Evolutionary conservation across 2,329 filamentous ascomycete genomes (phyloP), one percentile per base, ranked within the genome.

Genomic region (Diaporthe vaccinii): DNA sequence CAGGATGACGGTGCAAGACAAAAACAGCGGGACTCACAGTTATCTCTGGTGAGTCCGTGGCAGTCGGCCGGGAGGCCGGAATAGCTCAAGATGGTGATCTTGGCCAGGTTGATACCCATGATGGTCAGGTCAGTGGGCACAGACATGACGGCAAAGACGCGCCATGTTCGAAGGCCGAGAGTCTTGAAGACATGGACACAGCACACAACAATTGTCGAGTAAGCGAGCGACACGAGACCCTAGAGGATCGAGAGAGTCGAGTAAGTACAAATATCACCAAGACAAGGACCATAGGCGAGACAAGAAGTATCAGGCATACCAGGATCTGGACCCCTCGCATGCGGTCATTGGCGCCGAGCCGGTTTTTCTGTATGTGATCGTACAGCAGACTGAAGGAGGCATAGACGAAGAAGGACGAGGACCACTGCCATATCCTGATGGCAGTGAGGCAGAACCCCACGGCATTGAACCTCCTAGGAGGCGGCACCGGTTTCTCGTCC

Each of bases 361-460:
- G 49, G 36, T 69, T 76, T 5, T 36, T 71, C 61, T 72, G 70
- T 25, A 76, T 72, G 41, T 76, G 72, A 3, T 69, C 57, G n/a
- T 74, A 74, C 4, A 77, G 68, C 4, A 77, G 46, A 41, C 59
- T 72, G 53, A 77, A 76, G 55, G 76, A 78, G 74, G 68, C 73
- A 70, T 72, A 77, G 49, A 78, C 76, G 69, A 78, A 74, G 53
- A 92, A 74, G 14, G 79, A 78, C 25, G 78, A 80, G 55, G 65
- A 67, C 57, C 76, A 78, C 57, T 80, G 79, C 72, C 78, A 78
- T n/a, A 78, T 57, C 17, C 79, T 74, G 65, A 80, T 61, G 17
- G 59, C 69, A 1, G 77, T 72, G 25, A 77, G 61, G 65, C 74
- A 70, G 28, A 79, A 71, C 58, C 59, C 76, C 20, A 78, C 73